Conservation (phyloP, 768 basidiomycete genomes). For the Goffeauzyma gilvescens region DNA sequence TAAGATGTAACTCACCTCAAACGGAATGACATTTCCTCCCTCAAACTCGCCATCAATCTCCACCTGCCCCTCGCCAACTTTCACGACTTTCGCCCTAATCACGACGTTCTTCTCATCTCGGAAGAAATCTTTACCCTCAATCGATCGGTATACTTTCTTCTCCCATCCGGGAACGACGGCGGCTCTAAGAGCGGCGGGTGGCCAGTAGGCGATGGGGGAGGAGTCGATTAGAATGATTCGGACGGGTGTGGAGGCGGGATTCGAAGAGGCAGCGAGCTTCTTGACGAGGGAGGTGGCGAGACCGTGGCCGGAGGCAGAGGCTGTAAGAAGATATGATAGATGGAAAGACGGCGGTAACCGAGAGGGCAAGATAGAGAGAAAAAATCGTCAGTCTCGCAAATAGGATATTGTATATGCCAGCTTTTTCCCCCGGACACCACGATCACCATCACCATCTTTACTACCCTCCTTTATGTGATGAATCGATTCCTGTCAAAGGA, state of each 20-base stretch:
- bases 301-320: constrained; percentile 17
- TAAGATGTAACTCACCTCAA: constrained; percentile 19
- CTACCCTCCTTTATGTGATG: too few species aligned
- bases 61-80: constrained; percentile 17
- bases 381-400: too few species aligned
- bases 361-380: background rate
- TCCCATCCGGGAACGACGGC: constrained; percentile 29
- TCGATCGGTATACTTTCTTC: constrained; percentile 15
- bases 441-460: too few species aligned
- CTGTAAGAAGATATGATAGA: constrained; percentile 8
- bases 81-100: constrained; percentile 22
- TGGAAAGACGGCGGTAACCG: background rate
- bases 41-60: constrained; percentile 28
- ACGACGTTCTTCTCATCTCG: constrained; percentile 17
- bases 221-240: constrained; percentile 27
- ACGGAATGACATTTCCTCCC: constrained; percentile 20
- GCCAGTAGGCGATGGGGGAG: constrained; percentile 17
- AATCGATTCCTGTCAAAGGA: too few species aligned
- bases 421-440: too few species aligned
- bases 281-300: constrained; percentile 17
- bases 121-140: constrained; percentile 19
- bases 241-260: too few species aligned
- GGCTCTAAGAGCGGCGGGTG: constrained; percentile 20
- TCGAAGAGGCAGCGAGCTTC: constrained; percentile 14
- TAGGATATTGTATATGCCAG: too few species aligned